Conservation (phyloP, 139 green algal genomes). For the Picochlorum sp. region DNA sequence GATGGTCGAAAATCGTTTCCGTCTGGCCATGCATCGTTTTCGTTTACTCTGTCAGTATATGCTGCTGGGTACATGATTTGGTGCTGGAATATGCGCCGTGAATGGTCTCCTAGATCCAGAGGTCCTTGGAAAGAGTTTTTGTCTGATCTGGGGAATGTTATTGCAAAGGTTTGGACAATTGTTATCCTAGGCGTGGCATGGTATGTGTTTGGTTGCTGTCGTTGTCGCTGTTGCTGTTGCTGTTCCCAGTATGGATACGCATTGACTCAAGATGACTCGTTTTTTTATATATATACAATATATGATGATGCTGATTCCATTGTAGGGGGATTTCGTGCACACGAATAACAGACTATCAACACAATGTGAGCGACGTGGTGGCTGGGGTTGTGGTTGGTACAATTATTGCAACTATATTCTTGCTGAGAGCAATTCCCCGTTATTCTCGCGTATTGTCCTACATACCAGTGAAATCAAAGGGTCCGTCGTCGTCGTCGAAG, state of each 20-base stretch:
- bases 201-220: background rate
- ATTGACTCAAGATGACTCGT: background rate
- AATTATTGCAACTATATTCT: constrained; percentile 1
- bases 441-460: constrained; percentile 1
- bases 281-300: background rate
- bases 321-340: background rate
- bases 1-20: constrained; percentile 6
- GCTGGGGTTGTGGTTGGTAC: background rate
- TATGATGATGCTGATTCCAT: no score
- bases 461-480: background rate
- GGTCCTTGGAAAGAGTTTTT: constrained; percentile 7
- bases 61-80: constrained; percentile 24
- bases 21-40: constrained; percentile 16
- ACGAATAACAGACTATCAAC: constrained; percentile 6
- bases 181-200: background rate
- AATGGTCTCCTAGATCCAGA: background rate
- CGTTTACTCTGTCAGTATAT: constrained; percentile 18
- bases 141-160: constrained; percentile 14
- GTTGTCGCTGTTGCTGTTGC: no score
- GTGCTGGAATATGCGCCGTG: constrained; percentile 20
- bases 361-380: background rate
- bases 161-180: constrained; percentile 23
- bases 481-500: background rate
- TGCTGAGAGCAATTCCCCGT: background rate
- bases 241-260: no score